Evolutionary conservation across 208 protist species (phyloP), one percentile per base, ranked within the genome.

Genomic region (Wallacemonas collosoma): DNA sequence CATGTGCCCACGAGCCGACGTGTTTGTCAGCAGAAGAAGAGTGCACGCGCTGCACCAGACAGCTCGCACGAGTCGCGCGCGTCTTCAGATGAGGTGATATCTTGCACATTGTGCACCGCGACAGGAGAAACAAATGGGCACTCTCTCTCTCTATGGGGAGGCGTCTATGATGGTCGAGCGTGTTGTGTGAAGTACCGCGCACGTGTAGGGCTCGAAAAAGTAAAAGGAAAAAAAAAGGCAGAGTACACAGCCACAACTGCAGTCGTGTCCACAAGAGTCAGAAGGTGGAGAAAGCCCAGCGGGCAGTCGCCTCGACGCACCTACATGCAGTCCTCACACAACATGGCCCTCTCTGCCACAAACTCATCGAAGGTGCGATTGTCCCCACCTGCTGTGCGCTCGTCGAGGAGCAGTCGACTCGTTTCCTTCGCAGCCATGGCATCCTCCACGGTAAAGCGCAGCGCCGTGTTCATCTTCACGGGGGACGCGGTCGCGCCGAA

Each of bases 361-460:
- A 65, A 65, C n/a, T 65, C 60, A 26, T 51, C 43, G 12, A 65
- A 53, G 60, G 14, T 65, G 38, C 60, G 60, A 4, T 15, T 7
- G n/a, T 71, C 75, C 2, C 43, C 75, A 6, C 68, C 53, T 2
- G 40, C 50, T 2, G 69, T 15, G 11, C 3, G 36, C 48, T 63
- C 26, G 0, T 41, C 38, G 7, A 50, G 58, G 56, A 83, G 67
- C 47, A 65, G 39, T 47, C 38, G 38, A 11, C 69, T 74, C 8
- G 80, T 82, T 39, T 83, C 81, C 63, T 77, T 80, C 40, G 47
- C 77, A 6, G 77, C 77, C 0, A 73, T 67, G 0, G 76, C 78
- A 26, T 82, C 81, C 35, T 65, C 9, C 4, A 75, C 78, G 26
- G 65, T 76, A 11, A 80, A 80, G 11, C 1, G 4, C 3, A 80